A percentile compares a stretch with the other conserved stretches of the same genome.
phyloP scores from a whole-genome alignment of 768 basidiomycete species.

The Lactarius hengduanensis region DNA sequence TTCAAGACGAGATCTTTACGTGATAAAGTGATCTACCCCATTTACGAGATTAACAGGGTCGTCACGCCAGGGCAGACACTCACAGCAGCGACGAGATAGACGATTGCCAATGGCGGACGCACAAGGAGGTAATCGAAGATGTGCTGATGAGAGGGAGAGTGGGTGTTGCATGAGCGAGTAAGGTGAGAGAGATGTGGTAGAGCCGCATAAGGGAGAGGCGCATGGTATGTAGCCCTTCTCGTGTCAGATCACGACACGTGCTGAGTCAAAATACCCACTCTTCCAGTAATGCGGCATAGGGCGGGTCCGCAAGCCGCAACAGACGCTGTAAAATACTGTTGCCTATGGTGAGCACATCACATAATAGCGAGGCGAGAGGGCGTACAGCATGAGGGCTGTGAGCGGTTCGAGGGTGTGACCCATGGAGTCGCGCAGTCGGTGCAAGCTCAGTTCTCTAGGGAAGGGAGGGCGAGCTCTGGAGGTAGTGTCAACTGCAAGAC shows the following conservation, averaged over 20 bases:
- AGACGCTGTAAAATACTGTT: conserved; percentile 74
- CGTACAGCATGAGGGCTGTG: conserved; percentile 71
- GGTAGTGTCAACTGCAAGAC: conserved; percentile 79
- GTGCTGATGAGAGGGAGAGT: conserved; percentile 88
- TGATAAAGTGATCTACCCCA: conserved; percentile 61
- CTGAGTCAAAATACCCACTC: conserved; percentile 41
- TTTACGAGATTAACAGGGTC: not conserved
- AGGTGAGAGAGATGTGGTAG: conserved; percentile 86
- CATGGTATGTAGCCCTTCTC: conserved; percentile 39
- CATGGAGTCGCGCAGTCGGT: conserved; percentile 87
- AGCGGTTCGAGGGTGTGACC: conserved; percentile 80
- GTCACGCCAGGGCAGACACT: conserved; percentile 35
- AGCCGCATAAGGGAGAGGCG: conserved; percentile 85
- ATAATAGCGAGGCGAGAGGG: conserved; percentile 50
- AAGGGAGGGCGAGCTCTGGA: conserved; percentile 51
- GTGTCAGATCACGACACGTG: not conserved
- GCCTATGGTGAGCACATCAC: conserved; percentile 41
- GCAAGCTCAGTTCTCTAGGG: conserved; percentile 70
- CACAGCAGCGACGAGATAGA: conserved; percentile 84
- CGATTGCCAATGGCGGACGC: conserved; percentile 74
- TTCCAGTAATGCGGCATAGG: conserved; percentile 67
- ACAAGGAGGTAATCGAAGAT: conserved; percentile 88
- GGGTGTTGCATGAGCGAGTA: conserved; percentile 91
- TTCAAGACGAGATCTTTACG: conserved; percentile 65
- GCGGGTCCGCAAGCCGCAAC: conserved; percentile 65